Base-by-base conservation (phyloP, 2,329 filamentous ascomycete genomes). In the Penicillium sp. region DNA sequence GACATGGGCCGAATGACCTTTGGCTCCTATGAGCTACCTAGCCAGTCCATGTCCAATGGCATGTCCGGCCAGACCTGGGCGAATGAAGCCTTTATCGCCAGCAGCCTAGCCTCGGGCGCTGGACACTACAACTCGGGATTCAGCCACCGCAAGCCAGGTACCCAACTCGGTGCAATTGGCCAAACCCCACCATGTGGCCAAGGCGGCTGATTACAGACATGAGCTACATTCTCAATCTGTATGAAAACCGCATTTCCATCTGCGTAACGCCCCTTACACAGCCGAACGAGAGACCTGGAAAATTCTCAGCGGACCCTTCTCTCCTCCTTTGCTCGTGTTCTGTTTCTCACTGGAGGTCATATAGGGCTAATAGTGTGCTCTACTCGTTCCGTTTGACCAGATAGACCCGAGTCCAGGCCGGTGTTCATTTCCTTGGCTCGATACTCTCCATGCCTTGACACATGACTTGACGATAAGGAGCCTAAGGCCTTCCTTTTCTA, bases 151-250 rank as follows among this genome's bases (percentile, higher is more conserved):
- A 66, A 59, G 46, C 47, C 63, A 31, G 42, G 58, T 27, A 52
- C 60, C 14, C 65, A 63, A 38, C 69, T 68, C 44, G 69, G 69
- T 26, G 64, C 65, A 36, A 71, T 76, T 46, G 69, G 69, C 5
- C 69, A 73, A 46, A 76, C 71, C 26, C 74, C 75, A 18, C 72
- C 72, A 20, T 74, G 70, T 52, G 72, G 72, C 23, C 75, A 78
- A 55, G 69, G 69, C 31, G 72, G 73, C 42, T 74, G 69, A 73
- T 59, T 34, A 27, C 10, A 22, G 13, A 13, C 5, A 24, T n/a
- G 16, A 23, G 31, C n/a, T 9, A 35, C 16, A 34, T 18, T 46
- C 16, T 18, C 16, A 46, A 14, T 26, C 16, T 29, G 11, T 20
- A 24, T 24, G 23, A 13, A 3, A 40, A 40, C 23, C 20, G 23